These are phyloP conservation scores for Avena eriantha DNA, from an alignment of 176 grass and related monocot genomes.

Conservation along the genomic window DNA sequence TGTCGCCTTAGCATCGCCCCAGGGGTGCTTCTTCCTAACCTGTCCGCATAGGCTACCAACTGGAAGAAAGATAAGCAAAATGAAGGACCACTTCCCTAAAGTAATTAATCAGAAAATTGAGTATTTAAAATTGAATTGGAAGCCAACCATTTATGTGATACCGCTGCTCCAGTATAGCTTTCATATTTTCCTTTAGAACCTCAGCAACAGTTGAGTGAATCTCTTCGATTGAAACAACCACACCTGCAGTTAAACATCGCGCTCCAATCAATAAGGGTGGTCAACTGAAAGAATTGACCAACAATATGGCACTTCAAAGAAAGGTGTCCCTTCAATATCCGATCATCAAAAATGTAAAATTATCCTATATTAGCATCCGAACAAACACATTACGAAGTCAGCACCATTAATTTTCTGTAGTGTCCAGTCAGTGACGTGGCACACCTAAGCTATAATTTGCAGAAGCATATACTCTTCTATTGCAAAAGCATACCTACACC, in stretches of 20 bases:
- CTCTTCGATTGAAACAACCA: conserved; percentile 88
- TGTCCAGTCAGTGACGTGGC: not conserved
- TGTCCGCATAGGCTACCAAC: conserved; percentile 88
- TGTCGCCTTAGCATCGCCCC: conserved; percentile 91
- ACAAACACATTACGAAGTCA: not conserved
- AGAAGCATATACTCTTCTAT: conserved; percentile 23
- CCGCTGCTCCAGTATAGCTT: conserved; percentile 86
- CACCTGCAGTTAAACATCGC: conserved; percentile 59
- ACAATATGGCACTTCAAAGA: conserved; percentile 23
- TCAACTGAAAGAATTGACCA: not conserved
- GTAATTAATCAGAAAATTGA: conserved; percentile 25
- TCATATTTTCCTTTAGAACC: conserved; percentile 81
- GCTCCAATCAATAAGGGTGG: conserved; percentile 36
- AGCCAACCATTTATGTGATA: conserved; percentile 91
- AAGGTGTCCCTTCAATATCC: not conserved
- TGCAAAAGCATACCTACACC: conserved; percentile 72
- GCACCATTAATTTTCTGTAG: not conserved
- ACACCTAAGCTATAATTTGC: conserved; percentile 26
- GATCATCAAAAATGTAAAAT: conserved; percentile 10
- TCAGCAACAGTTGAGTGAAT: conserved; percentile 70
- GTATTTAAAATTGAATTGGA: conserved; percentile 21
- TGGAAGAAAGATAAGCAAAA: conserved; percentile 41
- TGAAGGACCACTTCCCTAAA: conserved; percentile 27
- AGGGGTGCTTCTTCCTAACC: conserved; percentile 86
- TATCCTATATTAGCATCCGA: conserved; percentile 17